Evolutionary conservation across 2,329 filamentous ascomycete species (phyloP), one percentile per base, ranked within the genome.

Genomic region (Exophiala sp.): DNA sequence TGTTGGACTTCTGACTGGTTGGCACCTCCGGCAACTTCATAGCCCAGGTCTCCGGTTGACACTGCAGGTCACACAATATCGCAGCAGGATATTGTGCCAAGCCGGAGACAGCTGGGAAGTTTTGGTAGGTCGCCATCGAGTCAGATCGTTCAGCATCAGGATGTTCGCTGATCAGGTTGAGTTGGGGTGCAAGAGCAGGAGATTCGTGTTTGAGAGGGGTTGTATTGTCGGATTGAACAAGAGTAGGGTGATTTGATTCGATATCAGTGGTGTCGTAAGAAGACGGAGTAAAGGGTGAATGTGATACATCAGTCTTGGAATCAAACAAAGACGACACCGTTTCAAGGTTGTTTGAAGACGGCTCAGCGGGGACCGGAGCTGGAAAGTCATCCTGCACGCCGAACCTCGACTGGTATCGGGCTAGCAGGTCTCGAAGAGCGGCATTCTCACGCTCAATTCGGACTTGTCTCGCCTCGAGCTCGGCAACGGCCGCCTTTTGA

Each of bases 11-110:
- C 45, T 70, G 65, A 59, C 69, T 70, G 61, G 69, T 64, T 24
- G 68, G 63, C 55, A 70, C 64, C 43, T 65, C 61, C 55, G 62
- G 60, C 52, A 60, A 64, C 73, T 70, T 69, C 72, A 74, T 72
- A 78, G 51, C 69, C 70, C 68, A 71, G 61, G 62, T 79, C 77
- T 74, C 80, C 85, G 86, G 91, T 84, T 82, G 93, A 97, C 93
- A 98, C 93, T 86, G 93, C 93, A 95, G 93, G 93, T 95, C 93
- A 73, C 85, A 97, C 93, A 97, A 96, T 91, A 96, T 85, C 90
- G 80, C 93, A 79, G 93, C 93, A 97, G 93, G 90, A 95, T 94
- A 90, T 96, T 96, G 93, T 96, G 90, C 93, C 93, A 81, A 75
- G 80, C 94, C 88, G 82, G 86, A 79, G 73, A 57, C 56, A 14